Percentiles rank a stretch among this genome's conserved stretches.
Conservation (phyloP, 192 early-diverging fungal species). For the Umbelopsis vinacea region DNA sequence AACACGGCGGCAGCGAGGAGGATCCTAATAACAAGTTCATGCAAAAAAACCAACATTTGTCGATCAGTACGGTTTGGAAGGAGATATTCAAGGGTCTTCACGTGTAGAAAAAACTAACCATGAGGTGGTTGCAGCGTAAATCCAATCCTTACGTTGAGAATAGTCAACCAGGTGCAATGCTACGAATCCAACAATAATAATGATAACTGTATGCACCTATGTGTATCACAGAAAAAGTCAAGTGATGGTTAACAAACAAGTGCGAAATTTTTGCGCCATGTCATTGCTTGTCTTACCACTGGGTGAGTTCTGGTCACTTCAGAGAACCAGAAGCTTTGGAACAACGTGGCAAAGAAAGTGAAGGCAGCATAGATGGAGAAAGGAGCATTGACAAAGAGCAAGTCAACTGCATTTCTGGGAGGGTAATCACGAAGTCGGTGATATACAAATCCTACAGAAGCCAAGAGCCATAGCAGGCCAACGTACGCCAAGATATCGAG, state of each 20-base stretch:
- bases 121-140: constrained; percentile 42
- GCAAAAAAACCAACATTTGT: not conserved
- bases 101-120: constrained; percentile 32
- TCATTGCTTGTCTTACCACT: not conserved
- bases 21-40: constrained; percentile 21
- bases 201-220: constrained; percentile 24
- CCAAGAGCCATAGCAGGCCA: constrained; percentile 38
- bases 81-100: constrained; percentile 12
- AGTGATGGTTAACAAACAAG: not conserved
- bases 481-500: constrained; percentile 33
- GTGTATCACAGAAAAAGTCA: not conserved
- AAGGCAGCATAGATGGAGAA: constrained; percentile 48
- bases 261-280: too few relatives aligned
- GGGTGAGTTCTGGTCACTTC: constrained; percentile 7
- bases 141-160: constrained; percentile 41
- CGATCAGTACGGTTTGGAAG: constrained; percentile 7
- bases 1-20: constrained; percentile 26
- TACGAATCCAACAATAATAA: constrained; percentile 31
- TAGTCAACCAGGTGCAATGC: constrained; percentile 40
- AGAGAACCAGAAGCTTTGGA: constrained; percentile 33
- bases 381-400: constrained; percentile 44
- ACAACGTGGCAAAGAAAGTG: constrained; percentile 27
- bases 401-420: constrained; percentile 40
- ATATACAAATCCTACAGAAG: constrained; percentile 36
- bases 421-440: constrained; percentile 42